Conservation (phyloP, 306 rosid species). For the Cercis canadensis region DNA sequence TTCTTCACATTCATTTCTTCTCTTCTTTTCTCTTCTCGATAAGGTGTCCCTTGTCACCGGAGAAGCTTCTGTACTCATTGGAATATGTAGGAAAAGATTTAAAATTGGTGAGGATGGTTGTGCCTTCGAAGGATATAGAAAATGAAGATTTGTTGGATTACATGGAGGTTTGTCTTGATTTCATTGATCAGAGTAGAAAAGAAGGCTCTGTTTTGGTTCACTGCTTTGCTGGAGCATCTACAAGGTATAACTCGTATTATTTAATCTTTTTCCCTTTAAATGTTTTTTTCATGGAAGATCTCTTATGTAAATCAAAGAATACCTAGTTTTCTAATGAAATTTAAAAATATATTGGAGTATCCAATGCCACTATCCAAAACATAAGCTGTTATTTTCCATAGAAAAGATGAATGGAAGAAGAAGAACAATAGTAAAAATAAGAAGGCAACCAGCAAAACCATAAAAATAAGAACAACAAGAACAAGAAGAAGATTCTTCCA, state of each 20-base stretch:
- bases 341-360: no score
- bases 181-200: slow-evolving; percentile 72
- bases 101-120: slow-evolving; percentile 84
- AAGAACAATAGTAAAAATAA: no score
- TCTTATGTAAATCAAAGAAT: background rate
- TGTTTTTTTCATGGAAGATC: background rate
- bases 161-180: slow-evolving; percentile 84
- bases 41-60: slow-evolving; percentile 56
- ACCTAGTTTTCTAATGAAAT: no score
- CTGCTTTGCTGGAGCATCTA: slow-evolving; percentile 98
- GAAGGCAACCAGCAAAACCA: no score
- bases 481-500: slow-evolving; percentile 29
- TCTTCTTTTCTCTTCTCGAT: no score
- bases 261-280: background rate
- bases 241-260: slow-evolving; percentile 61
- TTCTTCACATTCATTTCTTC: no score
- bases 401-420: no score
- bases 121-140: slow-evolving; percentile 84
- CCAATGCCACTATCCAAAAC: no score
- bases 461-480: no score
- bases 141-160: slow-evolving; percentile 77
- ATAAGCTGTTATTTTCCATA: no score
- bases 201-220: slow-evolving; percentile 91
- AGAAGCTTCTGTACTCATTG: slow-evolving; percentile 66
- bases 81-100: slow-evolving; percentile 85